Evolutionary conservation across 1,139 yeast genomes (phyloP), one percentile per base, ranked within the genome.

Genomic region (Spathaspora sp.): DNA sequence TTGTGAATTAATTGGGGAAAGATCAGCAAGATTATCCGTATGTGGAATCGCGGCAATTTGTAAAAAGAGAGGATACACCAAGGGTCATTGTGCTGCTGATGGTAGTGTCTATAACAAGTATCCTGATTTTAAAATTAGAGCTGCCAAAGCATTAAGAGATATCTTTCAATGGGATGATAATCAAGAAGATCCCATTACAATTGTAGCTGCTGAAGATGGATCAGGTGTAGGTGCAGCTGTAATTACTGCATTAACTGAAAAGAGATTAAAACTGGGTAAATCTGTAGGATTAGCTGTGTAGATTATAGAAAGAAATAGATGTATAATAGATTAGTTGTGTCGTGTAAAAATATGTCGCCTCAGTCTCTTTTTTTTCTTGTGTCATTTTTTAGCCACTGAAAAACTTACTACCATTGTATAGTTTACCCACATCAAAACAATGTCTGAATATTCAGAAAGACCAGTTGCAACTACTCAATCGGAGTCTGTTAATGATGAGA

Each of bases 141-240:
- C 96, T 38, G 95, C 95, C 44, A 78, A 80, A 63, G 97, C 89
- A 48, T 80, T 93, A 63, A 84, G 86, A 67, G 98, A 90, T 63
- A 88, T 93, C 56, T 89, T 90, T 65, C 93, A 78, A 56, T 91
- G 97, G 97, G 44, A 47, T 18, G 51, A 43, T 34, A 74, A 77
- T 38, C 68, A 70, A 46, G 82, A 84, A 54, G 88, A 87, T 63
- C 97, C 97, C 54, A 82, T 93, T 61, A 69, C 75, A 53, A 80
- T 91, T 59, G 88, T 87, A 38, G 86, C 91, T 47, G 98, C 99
- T 53, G 97, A 91, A 71, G 99, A 93, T 72, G 99, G 99, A 57
- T 85, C 95, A 46, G 99, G 98, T 71, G 98, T 88, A 39, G 98
- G 98, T 61, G 98, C 98, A 46, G 99, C 98, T 43, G 80, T 93